Base-by-base conservation (phyloP, 2,329 filamentous ascomycete genomes). In the Sarocladiaceae sp. region DNA sequence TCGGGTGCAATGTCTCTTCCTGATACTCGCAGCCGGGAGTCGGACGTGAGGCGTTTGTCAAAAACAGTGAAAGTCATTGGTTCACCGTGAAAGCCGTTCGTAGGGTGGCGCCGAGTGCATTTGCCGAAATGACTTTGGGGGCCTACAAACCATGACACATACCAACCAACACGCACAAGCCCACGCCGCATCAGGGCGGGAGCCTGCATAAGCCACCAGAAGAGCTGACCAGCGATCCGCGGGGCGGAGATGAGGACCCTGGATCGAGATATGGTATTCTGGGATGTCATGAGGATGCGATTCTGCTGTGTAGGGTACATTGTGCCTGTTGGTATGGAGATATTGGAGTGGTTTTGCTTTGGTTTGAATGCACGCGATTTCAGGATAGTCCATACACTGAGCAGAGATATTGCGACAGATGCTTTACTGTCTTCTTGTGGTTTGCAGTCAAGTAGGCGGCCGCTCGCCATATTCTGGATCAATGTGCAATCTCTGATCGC, bases 181-280 rank as follows among this genome's bases (percentile, higher is more conserved):
- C 11, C 15, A n/a, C 44, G 29, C 29, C 29, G 29, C 29, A 33
- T n/a, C 11, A 48, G 44, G 22, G 40, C 22, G 33, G 23, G 28
- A 44, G 26, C 40, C 13, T 20, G 23, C 23, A n/a, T 44, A 26
- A 44, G 40, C 40, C 40, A 44, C 40, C 37, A 20, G 4, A n/a
- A 48, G 3, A 4, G 44, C 44, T n/a, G 44, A 15, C 26, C 3
- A 4, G 26, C 44, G 44, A 48, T 48, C 26, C 44, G 26, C n/a
- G 25, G 13, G 25, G 44, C 44, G 26, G 44, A 48, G 11, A 33
- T 33, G 44, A 48, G 44, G 26, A 26, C 28, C 40, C 44, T 48
- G 25, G 17, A 48, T 48, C 44, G 44, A 28, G 5, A 33, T 4
- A 20, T 11, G 5, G 26, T 11, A 22, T 7, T 11, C 8, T 13